Evolutionary conservation across 2,329 filamentous ascomycete species (phyloP).

Genomic region (Pseudopyricularia javanii): DNA sequence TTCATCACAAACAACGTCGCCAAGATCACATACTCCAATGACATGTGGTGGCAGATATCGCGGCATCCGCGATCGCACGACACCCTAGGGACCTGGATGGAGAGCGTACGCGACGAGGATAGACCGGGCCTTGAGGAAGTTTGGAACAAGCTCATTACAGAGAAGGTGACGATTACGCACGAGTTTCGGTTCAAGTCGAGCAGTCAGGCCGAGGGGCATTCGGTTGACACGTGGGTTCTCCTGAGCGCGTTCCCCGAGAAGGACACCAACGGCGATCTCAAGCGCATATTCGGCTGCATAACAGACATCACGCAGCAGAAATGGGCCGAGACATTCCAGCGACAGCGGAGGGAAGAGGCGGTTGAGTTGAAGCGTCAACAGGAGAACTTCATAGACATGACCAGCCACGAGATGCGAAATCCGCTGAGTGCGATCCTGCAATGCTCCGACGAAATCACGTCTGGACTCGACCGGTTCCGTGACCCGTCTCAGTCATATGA

Average conservation of each 20-base stretch:
- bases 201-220: not conserved
- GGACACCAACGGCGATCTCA: slow-evolving; percentile 30
- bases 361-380: slow-evolving; percentile 55
- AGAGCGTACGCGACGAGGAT: slow-evolving; percentile 34
- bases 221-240: slow-evolving; percentile 24
- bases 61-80: slow-evolving; percentile 14
- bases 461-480: slow-evolving; percentile 25
- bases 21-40: slow-evolving; percentile 58
- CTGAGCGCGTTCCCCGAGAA: slow-evolving; percentile 37
- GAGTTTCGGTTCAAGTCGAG: slow-evolving; percentile 29
- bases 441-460: slow-evolving; percentile 58
- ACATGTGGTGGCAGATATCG: slow-evolving; percentile 47
- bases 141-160: slow-evolving; percentile 27
- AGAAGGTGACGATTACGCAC: slow-evolving; percentile 23
- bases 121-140: slow-evolving; percentile 21
- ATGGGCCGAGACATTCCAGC: slow-evolving; percentile 36
- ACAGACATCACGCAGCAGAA: slow-evolving; percentile 36
- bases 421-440: slow-evolving; percentile 62
- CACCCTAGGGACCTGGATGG: slow-evolving; percentile 23
- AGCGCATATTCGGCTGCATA: slow-evolving; percentile 35
- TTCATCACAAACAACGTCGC: slow-evolving; percentile 56
- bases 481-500: not conserved
- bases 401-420: slow-evolving; percentile 61
- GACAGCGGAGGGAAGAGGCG: slow-evolving; percentile 38
- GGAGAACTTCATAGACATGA: slow-evolving; percentile 64